Base-by-base conservation (phyloP, 257 asterid species). In the Voacanga thouarsii region DNA sequence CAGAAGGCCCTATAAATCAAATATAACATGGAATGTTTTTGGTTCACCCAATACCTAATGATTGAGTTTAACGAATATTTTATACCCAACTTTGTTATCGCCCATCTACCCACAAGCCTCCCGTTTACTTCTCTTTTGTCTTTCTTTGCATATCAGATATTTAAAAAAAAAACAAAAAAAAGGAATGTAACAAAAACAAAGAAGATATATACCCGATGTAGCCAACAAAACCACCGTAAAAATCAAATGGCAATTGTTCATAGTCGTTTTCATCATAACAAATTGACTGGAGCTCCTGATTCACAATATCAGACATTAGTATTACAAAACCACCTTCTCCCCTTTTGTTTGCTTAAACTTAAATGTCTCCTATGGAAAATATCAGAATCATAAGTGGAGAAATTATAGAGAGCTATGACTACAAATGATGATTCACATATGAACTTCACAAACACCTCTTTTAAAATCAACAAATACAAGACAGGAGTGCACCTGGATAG, bases 181-280 rank as follows among this genome's bases (percentile, higher is more conserved):
- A 44, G 12, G 41, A 63, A 24, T 37, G 21, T 61, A 45, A 66
- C 1, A 19, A 12, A 30, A 43, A 26, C 33, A 26, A 39, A 39
- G 33, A 44, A 19, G 28, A 64, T 67, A 71, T 90, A 57, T 93
- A 96, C 98, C 99, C 99, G 10, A 93, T 84, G 85, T 96, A 96
- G 66, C 99, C 99, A 83, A 96, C 80, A 87, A 87, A 96, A 80
- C 99, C 99, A 79, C 99, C 97, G 56, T 81, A 91, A 80, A 93
- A 96, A 60, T 92, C 97, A 74, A 96, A 96, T 47, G 99, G 99
- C 81, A 96, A 80, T 80, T 95, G 97, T 83, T 96, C 90, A 57
- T 88, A 93, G 83, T 96, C 99, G 41, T 91, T 85, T 59, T 87
- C 86, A 79, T 96, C 95, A 49, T 89, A 92, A 80, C 84, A 78